A percentile compares a stretch with the other conserved stretches of the same genome.
Evolutionary conservation across 202 grass and related monocot species (phyloP).

Genomic region (Musa balbisiana): DNA sequence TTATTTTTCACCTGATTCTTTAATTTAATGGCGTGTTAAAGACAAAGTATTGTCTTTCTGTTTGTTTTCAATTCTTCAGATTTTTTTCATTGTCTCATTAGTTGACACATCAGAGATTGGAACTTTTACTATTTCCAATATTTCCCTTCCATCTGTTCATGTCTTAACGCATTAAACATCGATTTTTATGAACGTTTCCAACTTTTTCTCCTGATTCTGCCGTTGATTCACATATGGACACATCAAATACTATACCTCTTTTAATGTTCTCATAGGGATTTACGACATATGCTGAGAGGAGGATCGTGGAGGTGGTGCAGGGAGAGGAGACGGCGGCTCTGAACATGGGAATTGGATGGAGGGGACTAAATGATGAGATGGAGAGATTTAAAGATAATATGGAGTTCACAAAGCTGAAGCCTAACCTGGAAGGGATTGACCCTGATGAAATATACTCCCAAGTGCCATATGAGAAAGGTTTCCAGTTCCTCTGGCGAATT

Average conservation of each 20-base stretch:
- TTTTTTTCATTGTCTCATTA: background rate
- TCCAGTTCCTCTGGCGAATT: constrained; percentile 92
- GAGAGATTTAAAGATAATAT: constrained; percentile 90
- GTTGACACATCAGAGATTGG: background rate
- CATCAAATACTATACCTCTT: background rate
- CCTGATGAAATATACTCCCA: constrained; percentile 81
- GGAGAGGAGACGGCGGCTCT: constrained; percentile 71
- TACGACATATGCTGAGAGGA: constrained; percentile 90
- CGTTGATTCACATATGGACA: too few relatives aligned
- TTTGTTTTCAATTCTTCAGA: background rate
- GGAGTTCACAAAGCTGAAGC: constrained; percentile 96
- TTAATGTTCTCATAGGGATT: constrained; percentile 41
- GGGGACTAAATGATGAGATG: constrained; percentile 60
- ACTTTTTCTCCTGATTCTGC: too few relatives aligned
- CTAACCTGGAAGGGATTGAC: constrained; percentile 70
- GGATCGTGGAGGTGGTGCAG: constrained; percentile 93
- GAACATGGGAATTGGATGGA: constrained; percentile 86
- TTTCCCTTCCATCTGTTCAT: too few relatives aligned
- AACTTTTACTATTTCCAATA: too few relatives aligned
- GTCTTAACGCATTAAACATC: too few relatives aligned
- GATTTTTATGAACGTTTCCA: too few relatives aligned
- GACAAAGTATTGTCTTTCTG: background rate
- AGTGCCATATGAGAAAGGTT: constrained; percentile 96
- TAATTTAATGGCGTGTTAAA: background rate
- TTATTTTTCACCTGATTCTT: background rate